Percentiles rank a stretch among this genome's conserved stretches.
These are phyloP conservation scores for Globisporangium apiculatum DNA, from an alignment of 352 stramenopile species.

Conservation along the genomic window DNA sequence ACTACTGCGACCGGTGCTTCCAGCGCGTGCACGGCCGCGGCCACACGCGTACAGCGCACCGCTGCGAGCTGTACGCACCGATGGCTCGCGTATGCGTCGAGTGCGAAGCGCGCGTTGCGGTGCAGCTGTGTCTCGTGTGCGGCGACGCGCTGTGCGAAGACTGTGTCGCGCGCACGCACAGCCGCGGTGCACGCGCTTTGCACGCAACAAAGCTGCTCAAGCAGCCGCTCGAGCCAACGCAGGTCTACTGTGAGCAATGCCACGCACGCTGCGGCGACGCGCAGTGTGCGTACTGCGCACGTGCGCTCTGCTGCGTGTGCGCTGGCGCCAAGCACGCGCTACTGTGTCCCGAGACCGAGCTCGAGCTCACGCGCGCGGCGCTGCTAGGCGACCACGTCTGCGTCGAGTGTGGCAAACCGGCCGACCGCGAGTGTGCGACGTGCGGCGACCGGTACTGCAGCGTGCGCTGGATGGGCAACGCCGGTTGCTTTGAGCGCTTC, in stretches of 20 bases:
- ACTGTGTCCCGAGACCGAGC: conserved; percentile 55
- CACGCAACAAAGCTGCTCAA: conserved; percentile 44
- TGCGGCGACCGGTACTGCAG: conserved; percentile 81
- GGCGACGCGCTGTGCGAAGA: conserved; percentile 59
- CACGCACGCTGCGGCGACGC: conserved; percentile 39
- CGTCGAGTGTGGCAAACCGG: conserved; percentile 66
- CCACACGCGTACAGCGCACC: conserved; percentile 44
- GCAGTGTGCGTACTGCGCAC: conserved; percentile 46
- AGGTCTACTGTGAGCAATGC: conserved; percentile 66
- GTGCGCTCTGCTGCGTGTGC: conserved; percentile 51
- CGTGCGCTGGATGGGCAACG: conserved; percentile 78
- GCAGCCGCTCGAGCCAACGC: conserved; percentile 20
- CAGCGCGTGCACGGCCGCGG: conserved; percentile 53
- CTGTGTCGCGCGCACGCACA: conserved; percentile 58
- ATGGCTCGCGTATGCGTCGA: conserved; percentile 60
- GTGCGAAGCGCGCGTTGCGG: conserved; percentile 63
- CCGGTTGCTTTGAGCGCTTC: conserved; percentile 79
- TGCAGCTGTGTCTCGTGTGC: conserved; percentile 55
- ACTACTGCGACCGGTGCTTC: conserved; percentile 81
- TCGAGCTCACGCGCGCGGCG: conserved; percentile 36
- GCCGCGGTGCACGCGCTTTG: conserved; percentile 23
- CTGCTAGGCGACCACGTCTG: conserved; percentile 58
- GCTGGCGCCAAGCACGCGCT: conserved; percentile 35
- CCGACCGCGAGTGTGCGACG: conserved; percentile 52
- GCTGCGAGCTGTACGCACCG: conserved; percentile 49